Base-by-base conservation (phyloP, 768 basidiomycete genomes). In the Erythrobasidium yunnanense region DNA sequence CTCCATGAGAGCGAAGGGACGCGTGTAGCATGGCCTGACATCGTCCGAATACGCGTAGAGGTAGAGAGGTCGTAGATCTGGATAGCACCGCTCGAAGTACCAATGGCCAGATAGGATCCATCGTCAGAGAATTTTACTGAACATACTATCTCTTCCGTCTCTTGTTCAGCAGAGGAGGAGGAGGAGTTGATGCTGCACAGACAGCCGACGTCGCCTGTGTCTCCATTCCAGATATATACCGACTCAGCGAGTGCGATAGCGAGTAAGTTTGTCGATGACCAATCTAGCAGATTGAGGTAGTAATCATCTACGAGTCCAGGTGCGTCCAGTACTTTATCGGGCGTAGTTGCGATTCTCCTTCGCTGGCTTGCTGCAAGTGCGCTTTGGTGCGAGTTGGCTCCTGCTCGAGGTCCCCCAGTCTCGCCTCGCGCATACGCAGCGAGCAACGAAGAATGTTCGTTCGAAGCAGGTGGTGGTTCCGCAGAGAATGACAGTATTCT, bases 151-250 rank as follows among this genome's bases (percentile, higher is more conserved):
- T 70, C 73, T 60, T 71, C 68, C 23, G 63, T 58, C 1, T 87
- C 87, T 42, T 65, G 66, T 23, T 82, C 83, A 7, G 69, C 72
- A n/a, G n/a, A n/a, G n/a, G n/a, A n/a, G n/a, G n/a, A n/a, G n/a
- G n/a, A n/a, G 13, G 69, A 67, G 25, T 29, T 32, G 13, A 69
- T 20, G 25, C 47, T 65, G 34, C 55, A 55, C 22, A 69, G 50
- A 11, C 42, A 51, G 27, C 80, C 81, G n/a, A 96, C 93, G 11
- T 81, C 75, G 7, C 93, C 93, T 0, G 86, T 85, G 72, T 91
- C 88, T 1, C 92, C 93, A 69, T 83, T 86, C 93, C 93, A 99
- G 65, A 95, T 83, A 77, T 93, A 99, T 1, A 87, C 90, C 52
- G 81, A 81, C 46, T 87, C 84, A 49, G 85, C 87, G 11, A 99